Evolutionary conservation across 139 green algal genomes (phyloP).

Genomic region (Chlamydomonas sphaeroides): DNA sequence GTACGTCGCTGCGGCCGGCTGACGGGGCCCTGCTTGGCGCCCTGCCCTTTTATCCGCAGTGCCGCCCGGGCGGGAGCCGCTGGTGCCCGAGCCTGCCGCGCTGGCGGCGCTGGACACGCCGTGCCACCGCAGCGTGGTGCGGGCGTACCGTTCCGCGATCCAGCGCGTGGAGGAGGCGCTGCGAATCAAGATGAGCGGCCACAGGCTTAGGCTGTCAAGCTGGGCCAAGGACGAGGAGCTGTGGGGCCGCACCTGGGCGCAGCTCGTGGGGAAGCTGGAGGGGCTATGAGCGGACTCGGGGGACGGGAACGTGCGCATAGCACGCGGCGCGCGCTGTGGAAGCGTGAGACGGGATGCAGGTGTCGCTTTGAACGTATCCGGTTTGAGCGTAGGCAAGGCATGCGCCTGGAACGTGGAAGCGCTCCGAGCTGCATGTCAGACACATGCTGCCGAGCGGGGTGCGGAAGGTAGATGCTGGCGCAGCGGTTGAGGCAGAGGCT

Average conservation of each 20-base stretch:
- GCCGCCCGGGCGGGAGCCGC: background rate
- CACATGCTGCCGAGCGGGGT: no score
- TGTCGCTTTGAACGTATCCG: no score
- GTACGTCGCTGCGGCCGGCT: background rate
- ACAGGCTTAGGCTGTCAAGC: slow-evolving; percentile 23
- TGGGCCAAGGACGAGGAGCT: slow-evolving; percentile 53
- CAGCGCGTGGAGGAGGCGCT: slow-evolving; percentile 37
- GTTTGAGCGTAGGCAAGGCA: no score
- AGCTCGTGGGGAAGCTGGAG: slow-evolving; percentile 54
- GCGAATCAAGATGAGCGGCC: background rate
- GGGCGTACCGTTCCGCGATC: slow-evolving; percentile 51
- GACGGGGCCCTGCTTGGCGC: no score
- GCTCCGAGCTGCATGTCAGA: no score
- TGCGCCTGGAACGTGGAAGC: no score
- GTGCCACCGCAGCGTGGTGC: slow-evolving; percentile 57
- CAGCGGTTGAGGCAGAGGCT: no score
- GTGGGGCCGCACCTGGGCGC: slow-evolving; percentile 52
- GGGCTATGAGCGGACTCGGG: slow-evolving; percentile 46
- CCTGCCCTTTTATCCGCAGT: background rate
- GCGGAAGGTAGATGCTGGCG: no score
- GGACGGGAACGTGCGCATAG: no score
- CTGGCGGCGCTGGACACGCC: slow-evolving; percentile 56
- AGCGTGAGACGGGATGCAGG: no score
- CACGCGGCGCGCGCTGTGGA: no score
- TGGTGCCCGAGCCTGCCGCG: background rate